Conservation (phyloP, 805 yeast species). For the Candida coleopterorum region DNA sequence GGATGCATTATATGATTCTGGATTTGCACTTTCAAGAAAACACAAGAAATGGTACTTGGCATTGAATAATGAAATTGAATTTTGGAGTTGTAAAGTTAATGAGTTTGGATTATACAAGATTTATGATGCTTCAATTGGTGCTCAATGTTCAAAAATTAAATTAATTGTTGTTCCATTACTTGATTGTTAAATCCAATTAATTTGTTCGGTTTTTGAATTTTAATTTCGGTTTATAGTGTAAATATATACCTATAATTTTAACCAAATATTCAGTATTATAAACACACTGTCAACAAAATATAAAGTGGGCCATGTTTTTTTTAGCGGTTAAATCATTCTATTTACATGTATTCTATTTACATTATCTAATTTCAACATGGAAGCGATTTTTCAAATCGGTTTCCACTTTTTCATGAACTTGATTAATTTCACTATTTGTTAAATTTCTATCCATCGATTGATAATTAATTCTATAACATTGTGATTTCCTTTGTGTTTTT, state of each 20-base stretch:
- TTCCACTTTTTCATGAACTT: constrained; percentile 63
- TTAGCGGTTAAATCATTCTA: too few relatives aligned
- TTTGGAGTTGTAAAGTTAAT: constrained; percentile 9
- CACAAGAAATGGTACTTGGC: constrained; percentile 6
- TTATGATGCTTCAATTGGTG: constrained; percentile 8
- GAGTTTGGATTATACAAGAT: constrained; percentile 5
- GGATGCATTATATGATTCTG: constrained; percentile 7
- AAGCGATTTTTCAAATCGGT: constrained; percentile 46
- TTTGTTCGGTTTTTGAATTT: background rate
- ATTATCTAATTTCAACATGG: constrained; percentile 52
- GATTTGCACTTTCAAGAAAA: constrained; percentile 3
- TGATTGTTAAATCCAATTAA: background rate
- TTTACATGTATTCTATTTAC: too few relatives aligned
- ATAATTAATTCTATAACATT: constrained; percentile 86
- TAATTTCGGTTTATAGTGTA: too few relatives aligned
- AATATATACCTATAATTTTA: too few relatives aligned
- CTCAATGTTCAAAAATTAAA: constrained; percentile 5
- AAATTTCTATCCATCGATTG: constrained; percentile 94
- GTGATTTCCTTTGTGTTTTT: constrained; percentile 67
- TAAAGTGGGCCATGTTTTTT: too few relatives aligned
- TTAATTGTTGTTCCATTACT: constrained; percentile 3
- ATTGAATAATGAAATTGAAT: constrained; percentile 3
- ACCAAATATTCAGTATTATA: constrained; percentile 11
- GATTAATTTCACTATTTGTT: constrained; percentile 80
- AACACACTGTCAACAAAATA: too few relatives aligned